Evolutionary conservation across 1,284 basidiomycete genomes (phyloP).

Genomic region (Inonotus obliquus): DNA sequence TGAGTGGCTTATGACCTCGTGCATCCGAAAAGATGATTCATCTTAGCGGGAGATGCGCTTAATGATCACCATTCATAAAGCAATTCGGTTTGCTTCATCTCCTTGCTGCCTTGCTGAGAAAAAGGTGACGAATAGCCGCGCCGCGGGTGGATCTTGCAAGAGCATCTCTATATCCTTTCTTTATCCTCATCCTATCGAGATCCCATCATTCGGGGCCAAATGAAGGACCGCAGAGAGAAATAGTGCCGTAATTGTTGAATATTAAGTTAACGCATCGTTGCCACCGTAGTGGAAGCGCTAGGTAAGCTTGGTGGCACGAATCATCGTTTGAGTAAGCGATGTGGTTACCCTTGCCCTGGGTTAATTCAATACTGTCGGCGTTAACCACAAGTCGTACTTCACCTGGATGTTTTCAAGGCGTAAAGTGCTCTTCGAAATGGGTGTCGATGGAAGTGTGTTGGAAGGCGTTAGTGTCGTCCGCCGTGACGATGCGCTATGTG

Average conservation of each 20-base stretch:
- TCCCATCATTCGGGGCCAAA: too few relatives aligned
- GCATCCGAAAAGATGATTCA: not conserved
- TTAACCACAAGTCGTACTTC: not conserved
- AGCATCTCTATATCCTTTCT: too few relatives aligned
- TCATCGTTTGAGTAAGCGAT: not conserved
- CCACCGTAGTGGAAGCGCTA: not conserved
- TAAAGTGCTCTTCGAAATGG: not conserved
- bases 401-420: not conserved
- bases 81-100: not conserved
- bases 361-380: not conserved
- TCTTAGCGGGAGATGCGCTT: not conserved
- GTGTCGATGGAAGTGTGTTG: not conserved
- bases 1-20: not conserved
- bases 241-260: not conserved
- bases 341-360: not conserved
- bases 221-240: not conserved
- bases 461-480: too few relatives aligned
- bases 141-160: not conserved
- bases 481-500: not conserved
- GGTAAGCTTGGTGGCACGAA: not conserved
- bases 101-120: not conserved
- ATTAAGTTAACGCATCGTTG: not conserved
- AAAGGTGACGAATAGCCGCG: too few relatives aligned
- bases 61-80: not conserved
- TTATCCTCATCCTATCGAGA: too few relatives aligned